These are phyloP conservation scores for Boeremia exigua DNA, from an alignment of 2,329 filamentous ascomycete species.

Conservation along the genomic window DNA sequence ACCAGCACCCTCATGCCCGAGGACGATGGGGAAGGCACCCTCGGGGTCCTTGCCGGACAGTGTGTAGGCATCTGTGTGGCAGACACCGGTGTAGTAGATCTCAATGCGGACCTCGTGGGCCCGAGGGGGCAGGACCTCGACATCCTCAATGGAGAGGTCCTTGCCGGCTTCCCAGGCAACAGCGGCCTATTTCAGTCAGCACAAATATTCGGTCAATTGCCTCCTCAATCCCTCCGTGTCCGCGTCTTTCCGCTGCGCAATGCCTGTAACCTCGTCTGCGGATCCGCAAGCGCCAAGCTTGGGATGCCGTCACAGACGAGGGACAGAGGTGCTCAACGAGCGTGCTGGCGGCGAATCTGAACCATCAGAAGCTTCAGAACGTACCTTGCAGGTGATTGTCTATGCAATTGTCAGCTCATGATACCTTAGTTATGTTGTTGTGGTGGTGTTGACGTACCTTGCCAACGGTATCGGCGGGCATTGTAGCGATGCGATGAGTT, in stretches of 20 bases:
- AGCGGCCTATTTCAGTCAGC: slow-evolving; percentile 67
- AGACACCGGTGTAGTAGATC: slow-evolving; percentile 97
- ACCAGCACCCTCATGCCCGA: slow-evolving; percentile 52
- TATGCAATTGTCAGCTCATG: slow-evolving; percentile 48
- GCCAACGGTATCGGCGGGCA: slow-evolving; percentile 16
- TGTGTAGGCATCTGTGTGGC: slow-evolving; percentile 84
- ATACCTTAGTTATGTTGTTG: neutral
- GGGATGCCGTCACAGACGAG: slow-evolving; percentile 12
- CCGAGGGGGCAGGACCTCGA: slow-evolving; percentile 87
- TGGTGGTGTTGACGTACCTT: slow-evolving; percentile 13
- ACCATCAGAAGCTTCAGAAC: slow-evolving; percentile 27
- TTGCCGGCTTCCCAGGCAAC: slow-evolving; percentile 97
- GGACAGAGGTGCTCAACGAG: slow-evolving; percentile 11
- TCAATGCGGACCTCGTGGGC: slow-evolving; percentile 96
- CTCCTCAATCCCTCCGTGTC: neutral
- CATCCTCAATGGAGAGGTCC: slow-evolving; percentile 84
- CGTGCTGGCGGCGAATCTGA: slow-evolving; percentile 69
- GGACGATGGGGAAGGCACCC: slow-evolving; percentile 58
- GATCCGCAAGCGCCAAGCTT: slow-evolving; percentile 36
- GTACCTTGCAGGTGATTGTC: slow-evolving; percentile 86
- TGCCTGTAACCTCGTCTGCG: slow-evolving; percentile 24
- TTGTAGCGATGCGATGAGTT: slow-evolving; percentile 16
- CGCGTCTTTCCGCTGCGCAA: slow-evolving; percentile 13
- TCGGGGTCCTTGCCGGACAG: slow-evolving; percentile 88
- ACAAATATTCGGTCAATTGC: neutral